These are phyloP conservation scores for Cercospora sp. DNA, from an alignment of 2,329 filamentous ascomycete species.

Conservation along the genomic window DNA sequence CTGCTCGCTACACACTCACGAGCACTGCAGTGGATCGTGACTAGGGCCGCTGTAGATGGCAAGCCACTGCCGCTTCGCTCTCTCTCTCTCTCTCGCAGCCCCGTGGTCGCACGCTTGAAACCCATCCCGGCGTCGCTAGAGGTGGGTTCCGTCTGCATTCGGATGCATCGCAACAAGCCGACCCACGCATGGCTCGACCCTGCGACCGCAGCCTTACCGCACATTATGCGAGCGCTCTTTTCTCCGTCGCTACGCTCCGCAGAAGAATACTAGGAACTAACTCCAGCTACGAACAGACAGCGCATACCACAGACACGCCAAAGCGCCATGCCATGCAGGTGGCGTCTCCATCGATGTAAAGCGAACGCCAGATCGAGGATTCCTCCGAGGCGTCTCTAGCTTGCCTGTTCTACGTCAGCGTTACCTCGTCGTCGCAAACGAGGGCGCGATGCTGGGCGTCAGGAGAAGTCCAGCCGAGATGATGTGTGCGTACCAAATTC, in stretches of 20 bases:
- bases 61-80: too few relatives aligned
- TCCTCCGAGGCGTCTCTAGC: neutral
- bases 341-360: neutral
- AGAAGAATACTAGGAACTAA: neutral
- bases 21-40: too few relatives aligned
- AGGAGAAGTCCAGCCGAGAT: neutral
- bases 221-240: neutral
- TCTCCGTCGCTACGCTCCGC: neutral
- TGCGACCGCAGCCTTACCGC: neutral
- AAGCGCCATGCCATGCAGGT: neutral
- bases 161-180: neutral
- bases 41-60: too few relatives aligned
- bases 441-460: neutral
- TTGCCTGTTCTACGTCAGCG: neutral
- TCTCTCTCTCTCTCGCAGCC: too few relatives aligned
- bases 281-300: neutral
- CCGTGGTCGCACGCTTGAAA: neutral
- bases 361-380: conserved; percentile 1
- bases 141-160: neutral
- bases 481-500: neutral
- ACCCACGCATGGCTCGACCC: neutral
- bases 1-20: neutral
- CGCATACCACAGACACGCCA: neutral
- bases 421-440: neutral
- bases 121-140: neutral